Evolutionary conservation across 2,329 filamentous ascomycete genomes (phyloP), one percentile per base, ranked within the genome.

Genomic region (Colletotrichum eremochloae): DNA sequence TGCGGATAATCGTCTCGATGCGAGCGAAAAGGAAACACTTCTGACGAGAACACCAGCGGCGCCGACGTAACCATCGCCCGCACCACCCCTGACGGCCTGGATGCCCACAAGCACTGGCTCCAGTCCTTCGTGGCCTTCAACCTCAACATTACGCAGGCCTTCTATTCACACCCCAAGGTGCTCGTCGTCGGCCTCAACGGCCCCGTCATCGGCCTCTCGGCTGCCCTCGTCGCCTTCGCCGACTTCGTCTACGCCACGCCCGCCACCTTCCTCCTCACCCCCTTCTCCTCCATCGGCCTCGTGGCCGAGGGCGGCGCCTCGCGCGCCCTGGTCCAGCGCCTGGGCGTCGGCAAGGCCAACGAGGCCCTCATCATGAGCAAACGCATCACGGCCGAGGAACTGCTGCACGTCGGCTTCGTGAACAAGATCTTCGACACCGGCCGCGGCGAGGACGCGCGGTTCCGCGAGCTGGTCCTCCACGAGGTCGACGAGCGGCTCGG

Each of bases 291-390:
- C 1, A 88, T 98, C 1, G 96, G 96, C 1, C 89, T 99, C 1
- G 95, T 98, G 0, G 89, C 95, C 67, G 96, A 98, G 84, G 96
- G 96, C 52, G 94, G 92, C 58, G 91, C 95, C 0, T 94, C 91
- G 20, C 86, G 91, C 67, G 94, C 92, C 0, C 92, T 98, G 69
- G 94, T 96, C 18, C 88, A 92, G 77, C 86, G 96, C 0, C 86
- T 98, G 33, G 96, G 96, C 1, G 88, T 94, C 63, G 85, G 89
- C 71, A 93, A 94, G 80, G 95, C 95, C 12, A 97, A 97, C 79
- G 96, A 98, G 86, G 96, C 96, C 15, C 87, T 98, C 15, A 91
- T 99, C 76, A 96, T 97, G 92, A 95, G 93, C 78, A 93, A 93
- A 81, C 88, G 91, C 56, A 93, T 98, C 76, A 81, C 86, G 0